Conservation (phyloP, 2,329 filamentous ascomycete species). For the Helminthosporium solani region DNA sequence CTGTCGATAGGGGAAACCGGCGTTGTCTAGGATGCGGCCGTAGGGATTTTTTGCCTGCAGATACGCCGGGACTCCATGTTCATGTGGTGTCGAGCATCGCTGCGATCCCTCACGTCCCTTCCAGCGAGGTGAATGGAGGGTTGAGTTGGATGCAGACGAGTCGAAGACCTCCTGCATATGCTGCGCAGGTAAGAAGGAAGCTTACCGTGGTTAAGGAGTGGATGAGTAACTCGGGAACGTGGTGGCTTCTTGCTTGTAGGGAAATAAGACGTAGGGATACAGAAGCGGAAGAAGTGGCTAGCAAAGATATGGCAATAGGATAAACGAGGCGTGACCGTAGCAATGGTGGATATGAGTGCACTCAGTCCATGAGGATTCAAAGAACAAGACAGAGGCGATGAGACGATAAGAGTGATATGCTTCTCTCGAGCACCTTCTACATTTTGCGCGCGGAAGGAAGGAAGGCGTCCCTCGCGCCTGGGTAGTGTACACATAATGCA, state of each 20-base stretch:
- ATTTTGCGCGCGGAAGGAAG: constrained; percentile 30
- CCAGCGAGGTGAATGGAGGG: constrained; percentile 14
- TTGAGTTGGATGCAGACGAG: constrained; percentile 20
- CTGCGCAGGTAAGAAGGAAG: not conserved
- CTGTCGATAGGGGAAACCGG: constrained; percentile 24
- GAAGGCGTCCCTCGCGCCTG: constrained; percentile 29
- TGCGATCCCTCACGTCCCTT: constrained; percentile 15
- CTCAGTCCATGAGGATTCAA: constrained; percentile 12
- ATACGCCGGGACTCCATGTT: constrained; percentile 23
- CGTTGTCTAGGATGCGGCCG: constrained; percentile 28
- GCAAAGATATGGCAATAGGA: constrained; percentile 16
- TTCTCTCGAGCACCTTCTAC: constrained; percentile 37
- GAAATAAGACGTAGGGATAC: constrained; percentile 4
- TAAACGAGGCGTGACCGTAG: constrained; percentile 16
- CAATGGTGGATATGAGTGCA: constrained; percentile 20
- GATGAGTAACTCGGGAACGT: constrained; percentile 4
- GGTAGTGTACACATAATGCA: constrained; percentile 41
- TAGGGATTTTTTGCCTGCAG: constrained; percentile 37
- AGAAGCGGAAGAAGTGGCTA: constrained; percentile 3
- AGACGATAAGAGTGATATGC: constrained; percentile 23
- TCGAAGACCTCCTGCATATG: constrained; percentile 27
- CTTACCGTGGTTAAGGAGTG: constrained; percentile 1
- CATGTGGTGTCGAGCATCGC: constrained; percentile 4
- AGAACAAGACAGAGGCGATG: constrained; percentile 6
- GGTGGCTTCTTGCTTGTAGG: constrained; percentile 12